Evolutionary conservation across 352 stramenopile genomes (phyloP), one percentile per base, ranked within the genome.

Genomic region (Pythium phragmiticola): DNA sequence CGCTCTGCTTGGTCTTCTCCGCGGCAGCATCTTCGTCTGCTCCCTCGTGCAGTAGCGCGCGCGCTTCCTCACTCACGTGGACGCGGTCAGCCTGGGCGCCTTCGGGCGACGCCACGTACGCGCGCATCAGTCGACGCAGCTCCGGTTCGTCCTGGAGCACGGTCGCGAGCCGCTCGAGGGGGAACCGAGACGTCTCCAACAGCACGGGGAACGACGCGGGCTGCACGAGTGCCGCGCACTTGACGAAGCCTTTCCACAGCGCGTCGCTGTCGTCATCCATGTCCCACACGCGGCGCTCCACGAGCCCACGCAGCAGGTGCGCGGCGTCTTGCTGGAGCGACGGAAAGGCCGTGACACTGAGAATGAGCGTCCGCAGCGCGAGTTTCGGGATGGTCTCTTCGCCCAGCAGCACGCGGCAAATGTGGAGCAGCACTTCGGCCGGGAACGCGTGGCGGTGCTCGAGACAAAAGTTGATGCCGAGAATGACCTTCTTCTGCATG

Each of bases 161-260:
- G 34, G 63, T 66, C 16, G 64, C 57, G 30, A 90, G 72, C 53
- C 89, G 82, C 14, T 53, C 52, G n/a, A 76, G 43, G 6, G 82
- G 82, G 13, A 94, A 72, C 30, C 23, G 30, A 14, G 19, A 17
- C 1, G 66, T 73, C 21, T 78, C 68, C 0, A 89, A 66, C n/a
- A 94, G 67, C 53, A 91, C 50, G 5, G 76, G 69, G 54, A 92
- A 88, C 49, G 81, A 91, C 60, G 81, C 77, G 34, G 84, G 84
- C 57, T 92, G 82, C 33, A 92, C 78, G 11, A 92, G 74, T 9
- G 78, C 84, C 50, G 81, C 70, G 42, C 82, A 89, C 63, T 94
- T 94, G 50, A 94, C 74, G 45, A 91, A 94, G 14, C 83, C 84
- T 42, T 87, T 90, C 84, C 84, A 92, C 42, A 91, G 53, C 16